Evolutionary conservation across 2,329 filamentous ascomycete genomes (phyloP).

Genomic region (Fusarium lateritium): DNA sequence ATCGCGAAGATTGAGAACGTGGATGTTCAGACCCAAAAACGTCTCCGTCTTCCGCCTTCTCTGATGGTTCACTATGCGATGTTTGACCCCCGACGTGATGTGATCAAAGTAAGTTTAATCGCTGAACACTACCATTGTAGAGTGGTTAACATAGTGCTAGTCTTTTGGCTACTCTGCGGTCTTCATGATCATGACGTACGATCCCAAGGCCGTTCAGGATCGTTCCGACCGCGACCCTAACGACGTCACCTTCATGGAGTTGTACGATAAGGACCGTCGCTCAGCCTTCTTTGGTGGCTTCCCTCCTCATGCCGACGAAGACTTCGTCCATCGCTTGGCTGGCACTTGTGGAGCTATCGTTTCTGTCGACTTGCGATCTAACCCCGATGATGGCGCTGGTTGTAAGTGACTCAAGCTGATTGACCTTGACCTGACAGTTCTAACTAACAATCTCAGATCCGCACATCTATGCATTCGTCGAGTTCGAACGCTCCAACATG

Average conservation of each 20-base stretch:
- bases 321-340: slow-evolving; percentile 56
- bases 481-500: slow-evolving; percentile 56
- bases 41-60: slow-evolving; percentile 55
- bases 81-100: slow-evolving; percentile 67
- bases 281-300: slow-evolving; percentile 66
- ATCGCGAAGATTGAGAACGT: slow-evolving; percentile 59
- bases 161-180: not conserved
- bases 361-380: slow-evolving; percentile 19
- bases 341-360: slow-evolving; percentile 57
- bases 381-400: slow-evolving; percentile 12
- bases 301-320: slow-evolving; percentile 55
- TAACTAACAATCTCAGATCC: slow-evolving; percentile 38
- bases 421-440: too few relatives aligned
- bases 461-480: slow-evolving; percentile 56
- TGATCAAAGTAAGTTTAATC: slow-evolving; percentile 60
- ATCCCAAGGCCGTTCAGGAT: slow-evolving; percentile 25
- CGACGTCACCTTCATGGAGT: slow-evolving; percentile 39
- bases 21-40: slow-evolving; percentile 51
- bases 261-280: slow-evolving; percentile 61
- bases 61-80: slow-evolving; percentile 65
- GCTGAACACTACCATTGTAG: not conserved
- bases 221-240: slow-evolving; percentile 14
- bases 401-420: slow-evolving; percentile 21
- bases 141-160: not conserved
- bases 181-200: slow-evolving; percentile 27